These are phyloP conservation scores for Debaryomyces sp. DNA, from an alignment of 1,139 yeast species.

Conservation along the genomic window DNA sequence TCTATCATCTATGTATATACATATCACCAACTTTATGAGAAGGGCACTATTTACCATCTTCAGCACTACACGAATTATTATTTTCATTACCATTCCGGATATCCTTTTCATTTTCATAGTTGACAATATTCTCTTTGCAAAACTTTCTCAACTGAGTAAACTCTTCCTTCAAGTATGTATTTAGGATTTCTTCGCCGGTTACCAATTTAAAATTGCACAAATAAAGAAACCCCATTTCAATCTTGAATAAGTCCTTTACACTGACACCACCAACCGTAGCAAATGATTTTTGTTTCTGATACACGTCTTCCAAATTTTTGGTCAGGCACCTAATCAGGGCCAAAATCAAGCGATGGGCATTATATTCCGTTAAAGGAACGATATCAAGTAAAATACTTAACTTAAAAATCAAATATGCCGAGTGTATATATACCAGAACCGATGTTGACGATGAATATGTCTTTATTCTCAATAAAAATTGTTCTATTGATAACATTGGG, in stretches of 20 bases:
- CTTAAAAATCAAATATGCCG: constrained; percentile 43
- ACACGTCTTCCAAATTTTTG: constrained; percentile 45
- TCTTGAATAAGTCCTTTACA: constrained; percentile 37
- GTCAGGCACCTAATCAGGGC: constrained; percentile 50
- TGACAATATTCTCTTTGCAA: constrained; percentile 17
- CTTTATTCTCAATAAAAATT: constrained; percentile 41
- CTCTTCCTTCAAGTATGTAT: constrained; percentile 33
- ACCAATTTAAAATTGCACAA: constrained; percentile 42
- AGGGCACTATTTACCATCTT: not conserved
- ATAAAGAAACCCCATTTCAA: constrained; percentile 47
- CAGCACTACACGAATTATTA: not conserved
- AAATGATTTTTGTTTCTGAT: constrained; percentile 47
- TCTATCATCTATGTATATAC: constrained; percentile 20
- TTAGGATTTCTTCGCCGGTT: constrained; percentile 38
- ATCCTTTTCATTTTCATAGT: not conserved
- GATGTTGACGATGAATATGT: constrained; percentile 48
- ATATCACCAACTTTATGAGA: not conserved
- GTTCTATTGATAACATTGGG: constrained; percentile 39
- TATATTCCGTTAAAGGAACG: constrained; percentile 34
- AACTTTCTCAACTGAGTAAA: constrained; percentile 30
- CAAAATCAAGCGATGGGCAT: constrained; percentile 43
- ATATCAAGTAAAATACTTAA: constrained; percentile 36
- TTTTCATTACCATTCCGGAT: not conserved
- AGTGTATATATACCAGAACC: constrained; percentile 43
- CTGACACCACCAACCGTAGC: constrained; percentile 51